A percentile compares a stretch with the other conserved stretches of the same genome.
Conservation (phyloP, 805 yeast species). For the Ogataea allantospora region DNA sequence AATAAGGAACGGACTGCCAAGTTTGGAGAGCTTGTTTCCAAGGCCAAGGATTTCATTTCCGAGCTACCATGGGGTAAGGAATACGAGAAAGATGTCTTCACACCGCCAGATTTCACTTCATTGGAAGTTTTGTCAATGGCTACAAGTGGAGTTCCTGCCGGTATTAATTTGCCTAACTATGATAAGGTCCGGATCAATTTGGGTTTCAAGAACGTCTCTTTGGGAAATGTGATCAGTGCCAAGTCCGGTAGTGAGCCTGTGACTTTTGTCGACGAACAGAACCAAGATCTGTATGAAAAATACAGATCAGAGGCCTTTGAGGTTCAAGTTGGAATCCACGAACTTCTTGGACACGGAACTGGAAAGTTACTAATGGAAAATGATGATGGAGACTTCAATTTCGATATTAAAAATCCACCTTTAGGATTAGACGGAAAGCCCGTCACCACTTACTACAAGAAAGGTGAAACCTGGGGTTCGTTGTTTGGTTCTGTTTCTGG, state of each 20-base stretch:
- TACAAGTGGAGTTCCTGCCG: conserved; percentile 89
- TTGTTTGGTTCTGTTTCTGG: conserved; percentile 81
- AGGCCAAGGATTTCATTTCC: conserved; percentile 62
- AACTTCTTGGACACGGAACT: conserved; percentile 86
- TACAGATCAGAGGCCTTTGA: conserved; percentile 83
- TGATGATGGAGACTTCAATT: conserved; percentile 65
- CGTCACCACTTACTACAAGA: conserved; percentile 64
- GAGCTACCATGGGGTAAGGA: conserved; percentile 74
- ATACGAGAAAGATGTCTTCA: conserved; percentile 80
- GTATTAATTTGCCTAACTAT: conserved; percentile 89
- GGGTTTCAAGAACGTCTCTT: conserved; percentile 87
- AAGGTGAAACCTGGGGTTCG: conserved; percentile 90
- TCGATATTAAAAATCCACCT: conserved; percentile 64
- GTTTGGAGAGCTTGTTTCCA: conserved; percentile 64
- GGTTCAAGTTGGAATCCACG: conserved; percentile 93
- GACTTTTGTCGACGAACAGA: conserved; percentile 57
- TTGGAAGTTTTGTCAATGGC: conserved; percentile 87
- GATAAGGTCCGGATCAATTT: conserved; percentile 80
- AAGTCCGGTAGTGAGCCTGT: conserved; percentile 66
- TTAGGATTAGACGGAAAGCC: conserved; percentile 59
- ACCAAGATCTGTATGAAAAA: conserved; percentile 59
- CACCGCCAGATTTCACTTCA: conserved; percentile 91
- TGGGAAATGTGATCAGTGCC: conserved; percentile 82
- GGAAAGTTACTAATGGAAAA: conserved; percentile 71
- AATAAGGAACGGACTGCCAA: conserved; percentile 83